Conservation (phyloP, 176 grass and related monocot genomes). For the Oryza rufipogon region DNA sequence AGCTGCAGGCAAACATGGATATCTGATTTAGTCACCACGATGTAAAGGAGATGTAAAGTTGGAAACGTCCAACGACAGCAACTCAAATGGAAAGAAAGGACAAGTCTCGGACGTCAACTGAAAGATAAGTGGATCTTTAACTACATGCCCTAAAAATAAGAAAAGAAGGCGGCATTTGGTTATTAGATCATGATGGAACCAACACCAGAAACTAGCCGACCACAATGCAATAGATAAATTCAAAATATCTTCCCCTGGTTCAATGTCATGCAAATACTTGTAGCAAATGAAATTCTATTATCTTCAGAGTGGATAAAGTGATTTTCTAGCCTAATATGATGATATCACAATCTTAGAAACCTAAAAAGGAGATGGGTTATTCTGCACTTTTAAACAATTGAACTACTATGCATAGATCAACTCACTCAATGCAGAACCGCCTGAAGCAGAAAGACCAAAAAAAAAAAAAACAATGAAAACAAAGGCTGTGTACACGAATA, state of each 20-base stretch:
- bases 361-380: constrained; percentile 1
- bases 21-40: constrained; percentile 19
- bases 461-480: constrained; percentile 5
- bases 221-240: constrained; percentile 13
- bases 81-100: constrained; percentile 29
- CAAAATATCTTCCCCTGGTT: not conserved
- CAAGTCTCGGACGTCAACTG: not conserved
- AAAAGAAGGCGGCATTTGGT: not conserved
- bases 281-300: not conserved
- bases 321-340: not conserved
- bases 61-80: not conserved
- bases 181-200: not conserved
- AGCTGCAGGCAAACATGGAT: constrained; percentile 55
- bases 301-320: not conserved
- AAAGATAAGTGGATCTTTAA: not conserved
- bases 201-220: not conserved
- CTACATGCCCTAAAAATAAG: not conserved
- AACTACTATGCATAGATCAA: not conserved
- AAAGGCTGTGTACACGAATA: constrained; percentile 1
- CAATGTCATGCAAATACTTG: constrained; percentile 14
- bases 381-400: constrained; percentile 8
- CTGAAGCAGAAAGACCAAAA: not conserved
- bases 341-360: constrained; percentile 15
- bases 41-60: not conserved
- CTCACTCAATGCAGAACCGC: constrained; percentile 1